Base-by-base conservation (phyloP, 2,329 filamentous ascomycete species). In the Podosphaera xanthii region DNA sequence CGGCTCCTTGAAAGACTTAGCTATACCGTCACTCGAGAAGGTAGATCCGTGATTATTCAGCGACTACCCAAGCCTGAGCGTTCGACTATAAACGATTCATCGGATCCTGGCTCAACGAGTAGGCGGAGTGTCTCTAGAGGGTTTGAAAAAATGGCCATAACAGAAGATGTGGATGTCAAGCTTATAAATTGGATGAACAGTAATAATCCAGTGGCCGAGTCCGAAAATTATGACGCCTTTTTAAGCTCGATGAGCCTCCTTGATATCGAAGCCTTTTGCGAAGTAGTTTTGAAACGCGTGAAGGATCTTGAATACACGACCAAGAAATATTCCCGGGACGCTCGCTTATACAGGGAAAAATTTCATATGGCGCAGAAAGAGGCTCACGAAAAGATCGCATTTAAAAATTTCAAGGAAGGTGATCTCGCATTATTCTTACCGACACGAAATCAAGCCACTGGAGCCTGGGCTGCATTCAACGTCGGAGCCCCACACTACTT, bases 401-500 rank as follows among this genome's bases (percentile, higher is more conserved):
- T 92, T 69, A 84, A 85, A 61, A 84, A 91, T 57, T 98, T 98
- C 75, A 97, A 96, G 68, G 90, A 96, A 70, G 91, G 92, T 6
- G 92, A 98, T 68, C 77, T 98, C 12, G 92, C 91, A 10, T 72
- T 98, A 1, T 98, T 98, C 73, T 73, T 98, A 48, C 92, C 92
- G 0, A 98, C 92, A 0, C 79, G 91, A 42, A 97, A 96, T 69
- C 90, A 97, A 71, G 87, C 86, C 44, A 92, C 89, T 3, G 86
- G 91, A 14, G 91, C 92, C 0, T 98, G 92, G 92, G 92, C 92
- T 4, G 92, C 92, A 0, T 98, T 98, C 77, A 98, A 98, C 67
- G 87, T 98, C 38, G 91, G 90, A 0, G 94, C 91, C 61, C 92
- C 92, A 7, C 92, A 98, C 70, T 97, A 92, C 73, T 98, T 98